Evolutionary conservation across 331 rosid genomes (phyloP).

Genomic region (Erythrophleum ivorense): DNA sequence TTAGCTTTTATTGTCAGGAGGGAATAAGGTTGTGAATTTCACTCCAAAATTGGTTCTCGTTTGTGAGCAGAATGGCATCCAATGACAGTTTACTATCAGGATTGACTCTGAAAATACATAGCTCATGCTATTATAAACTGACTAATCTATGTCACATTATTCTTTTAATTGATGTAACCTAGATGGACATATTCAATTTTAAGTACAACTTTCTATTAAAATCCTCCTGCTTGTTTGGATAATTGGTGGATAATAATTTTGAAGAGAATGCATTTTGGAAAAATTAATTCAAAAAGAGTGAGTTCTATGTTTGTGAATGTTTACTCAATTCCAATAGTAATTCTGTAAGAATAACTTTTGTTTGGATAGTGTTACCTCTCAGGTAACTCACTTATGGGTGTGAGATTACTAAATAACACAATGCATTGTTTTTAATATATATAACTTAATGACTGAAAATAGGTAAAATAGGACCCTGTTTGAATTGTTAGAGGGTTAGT

Average conservation of each 20-base stretch:
- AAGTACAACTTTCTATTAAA: background rate
- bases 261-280: conserved; percentile 18
- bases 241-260: background rate
- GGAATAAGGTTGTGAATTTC: background rate
- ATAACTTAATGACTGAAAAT: background rate
- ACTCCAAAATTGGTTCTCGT: background rate
- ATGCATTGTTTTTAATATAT: background rate
- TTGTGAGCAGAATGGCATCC: background rate
- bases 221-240: background rate
- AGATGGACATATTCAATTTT: background rate
- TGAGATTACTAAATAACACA: background rate
- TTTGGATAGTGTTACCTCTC: background rate
- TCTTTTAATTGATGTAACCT: background rate
- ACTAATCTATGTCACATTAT: background rate
- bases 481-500: background rate
- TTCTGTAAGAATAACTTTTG: background rate
- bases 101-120: background rate
- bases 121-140: background rate
- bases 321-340: background rate
- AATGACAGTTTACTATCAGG: background rate
- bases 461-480: background rate
- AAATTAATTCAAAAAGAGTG: background rate
- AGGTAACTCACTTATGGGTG: background rate
- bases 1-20: background rate
- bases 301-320: background rate